Percentiles rank a stretch among this genome's conserved stretches.
These are phyloP conservation scores for Beauveria asiatica DNA, from an alignment of 2,329 filamentous ascomycete species.

Conservation along the genomic window DNA sequence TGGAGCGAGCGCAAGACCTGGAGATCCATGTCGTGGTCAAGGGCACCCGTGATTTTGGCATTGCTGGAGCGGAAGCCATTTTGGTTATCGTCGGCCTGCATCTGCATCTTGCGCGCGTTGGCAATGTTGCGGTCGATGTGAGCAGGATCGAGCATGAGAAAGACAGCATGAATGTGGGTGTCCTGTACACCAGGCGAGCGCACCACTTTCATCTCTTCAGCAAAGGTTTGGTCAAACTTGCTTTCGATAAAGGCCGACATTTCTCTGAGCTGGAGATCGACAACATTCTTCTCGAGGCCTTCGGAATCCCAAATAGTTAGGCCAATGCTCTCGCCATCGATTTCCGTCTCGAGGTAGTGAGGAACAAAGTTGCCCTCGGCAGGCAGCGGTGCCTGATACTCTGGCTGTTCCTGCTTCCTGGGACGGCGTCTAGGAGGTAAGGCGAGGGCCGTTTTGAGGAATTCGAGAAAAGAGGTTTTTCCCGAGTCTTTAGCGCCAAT, in stretches of 20 bases:
- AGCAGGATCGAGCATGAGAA: conserved; percentile 81
- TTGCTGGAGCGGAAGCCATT: conserved; percentile 35
- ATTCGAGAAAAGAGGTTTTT: conserved; percentile 95
- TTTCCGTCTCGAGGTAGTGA: conserved; percentile 88
- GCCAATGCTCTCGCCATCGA: conserved; percentile 84
- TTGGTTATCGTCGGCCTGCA: conserved; percentile 31
- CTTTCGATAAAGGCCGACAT: conserved; percentile 90
- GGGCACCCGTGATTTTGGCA: conserved; percentile 48
- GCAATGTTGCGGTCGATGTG: conserved; percentile 78
- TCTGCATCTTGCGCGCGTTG: conserved; percentile 44
- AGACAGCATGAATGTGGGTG: conserved; percentile 94
- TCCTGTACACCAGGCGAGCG: conserved; percentile 88
- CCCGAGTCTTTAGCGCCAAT: conserved; percentile 80
- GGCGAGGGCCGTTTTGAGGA: conserved; percentile 78
- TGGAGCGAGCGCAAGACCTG: conserved; percentile 82
- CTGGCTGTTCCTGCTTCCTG: conserved; percentile 49
- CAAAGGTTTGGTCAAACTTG: conserved; percentile 97
- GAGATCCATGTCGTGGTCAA: conserved; percentile 85
- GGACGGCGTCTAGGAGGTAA: conserved; percentile 71
- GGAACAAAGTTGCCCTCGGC: conserved; percentile 68
- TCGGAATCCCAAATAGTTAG: conserved; percentile 95
- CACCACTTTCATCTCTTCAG: conserved; percentile 94
- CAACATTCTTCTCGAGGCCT: conserved; percentile 87
- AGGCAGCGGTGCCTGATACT: conserved; percentile 42
- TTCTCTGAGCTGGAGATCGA: conserved; percentile 87